A percentile compares a stretch with the other conserved stretches of the same genome.
phyloP scores from a whole-genome alignment of 495 filamentous ascomycete species.

The Alectoria sarmentosa region DNA sequence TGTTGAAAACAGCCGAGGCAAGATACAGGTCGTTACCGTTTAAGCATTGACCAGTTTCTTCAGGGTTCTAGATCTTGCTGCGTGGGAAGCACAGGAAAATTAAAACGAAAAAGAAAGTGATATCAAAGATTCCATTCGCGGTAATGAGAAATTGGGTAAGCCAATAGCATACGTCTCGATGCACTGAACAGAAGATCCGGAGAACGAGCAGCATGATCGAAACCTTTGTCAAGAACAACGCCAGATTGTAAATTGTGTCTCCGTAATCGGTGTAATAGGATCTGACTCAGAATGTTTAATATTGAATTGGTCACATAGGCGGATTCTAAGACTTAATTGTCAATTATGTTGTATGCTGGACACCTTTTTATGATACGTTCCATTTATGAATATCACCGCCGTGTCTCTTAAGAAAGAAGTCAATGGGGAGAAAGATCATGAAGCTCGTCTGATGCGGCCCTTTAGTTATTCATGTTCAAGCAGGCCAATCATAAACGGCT shows the following conservation, averaged over 20 bases:
- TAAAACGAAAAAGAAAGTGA: constrained; percentile 14
- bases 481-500: not conserved
- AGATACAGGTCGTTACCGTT: constrained; percentile 6
- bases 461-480: not conserved
- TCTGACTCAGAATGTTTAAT: not conserved
- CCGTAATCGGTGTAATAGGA: constrained; percentile 17
- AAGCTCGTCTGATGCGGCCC: not conserved
- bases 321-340: not conserved
- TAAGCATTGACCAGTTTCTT: constrained; percentile 14
- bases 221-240: constrained; percentile 12
- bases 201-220: constrained; percentile 24
- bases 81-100: constrained; percentile 23
- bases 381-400: constrained; percentile 20
- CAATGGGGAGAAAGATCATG: not conserved
- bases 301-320: not conserved
- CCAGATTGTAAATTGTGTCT: constrained; percentile 17
- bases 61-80: constrained; percentile 16
- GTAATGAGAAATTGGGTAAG: constrained; percentile 17
- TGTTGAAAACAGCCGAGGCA: constrained; percentile 10
- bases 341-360: not conserved
- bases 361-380: constrained; percentile 10
- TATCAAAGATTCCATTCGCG: constrained; percentile 15
- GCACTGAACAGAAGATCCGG: constrained; percentile 20
- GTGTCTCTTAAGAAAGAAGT: not conserved
- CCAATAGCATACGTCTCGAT: constrained; percentile 16